phyloP scores from a whole-genome alignment of 1,139 yeast species.

The Hansenula anomala region DNA sequence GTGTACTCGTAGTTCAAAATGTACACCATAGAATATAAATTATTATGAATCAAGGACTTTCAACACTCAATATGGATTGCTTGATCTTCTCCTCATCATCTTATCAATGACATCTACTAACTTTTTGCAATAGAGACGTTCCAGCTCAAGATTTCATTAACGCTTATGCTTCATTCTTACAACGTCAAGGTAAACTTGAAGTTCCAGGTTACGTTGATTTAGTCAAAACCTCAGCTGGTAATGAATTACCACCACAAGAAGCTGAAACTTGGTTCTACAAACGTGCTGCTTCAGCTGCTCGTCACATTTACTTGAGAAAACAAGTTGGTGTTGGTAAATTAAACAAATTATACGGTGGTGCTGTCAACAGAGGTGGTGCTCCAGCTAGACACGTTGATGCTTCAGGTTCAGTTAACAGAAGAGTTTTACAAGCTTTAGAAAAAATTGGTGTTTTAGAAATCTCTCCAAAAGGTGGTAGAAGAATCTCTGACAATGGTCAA shows the following conservation, averaged over 20 bases:
- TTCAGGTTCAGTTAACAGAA: constrained; percentile 99
- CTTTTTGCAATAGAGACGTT: constrained; percentile 75
- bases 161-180: constrained; percentile 99
- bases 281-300: constrained; percentile 99
- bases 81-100: too few relatives aligned
- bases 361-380: constrained; percentile 98
- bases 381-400: constrained; percentile 99
- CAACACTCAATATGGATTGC: too few relatives aligned
- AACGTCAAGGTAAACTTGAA: constrained; percentile 99
- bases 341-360: constrained; percentile 99
- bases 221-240: constrained; percentile 98
- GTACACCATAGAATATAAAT: too few relatives aligned
- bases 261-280: constrained; percentile 99
- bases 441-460: constrained; percentile 96
- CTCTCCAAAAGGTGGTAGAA: constrained; percentile 99
- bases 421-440: constrained; percentile 95
- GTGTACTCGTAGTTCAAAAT: too few relatives aligned
- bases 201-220: constrained; percentile 99
- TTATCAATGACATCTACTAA: too few relatives aligned
- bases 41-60: too few relatives aligned
- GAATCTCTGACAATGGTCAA: constrained; percentile 99
- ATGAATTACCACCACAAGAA: constrained; percentile 99
- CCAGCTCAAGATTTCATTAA: constrained; percentile 99
- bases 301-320: constrained; percentile 99
- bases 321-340: constrained; percentile 99